A percentile compares a stretch with the other conserved stretches of the same genome.
These are phyloP conservation scores for Monosporascus sp. DNA, from an alignment of 2,329 filamentous ascomycete species.

Conservation along the genomic window DNA sequence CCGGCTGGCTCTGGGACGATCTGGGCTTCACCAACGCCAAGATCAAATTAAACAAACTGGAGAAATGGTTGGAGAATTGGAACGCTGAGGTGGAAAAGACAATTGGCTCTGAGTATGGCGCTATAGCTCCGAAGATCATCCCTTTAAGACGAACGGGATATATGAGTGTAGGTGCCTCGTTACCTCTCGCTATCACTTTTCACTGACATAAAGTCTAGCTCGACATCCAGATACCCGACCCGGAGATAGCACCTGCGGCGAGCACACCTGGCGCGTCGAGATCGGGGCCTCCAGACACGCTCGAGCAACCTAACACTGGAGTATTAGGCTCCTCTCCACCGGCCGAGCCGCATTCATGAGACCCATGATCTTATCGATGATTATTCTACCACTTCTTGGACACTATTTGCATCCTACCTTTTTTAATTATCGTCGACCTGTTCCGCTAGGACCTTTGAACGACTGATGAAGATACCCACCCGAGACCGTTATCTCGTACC, in stretches of 20 bases:
- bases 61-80: conserved; percentile 82
- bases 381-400: conserved; percentile 6
- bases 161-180: conserved; percentile 60
- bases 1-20: conserved; percentile 95
- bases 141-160: conserved; percentile 79
- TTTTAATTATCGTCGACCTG: conserved; percentile 11
- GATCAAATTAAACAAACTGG: conserved; percentile 60
- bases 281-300: conserved; percentile 16
- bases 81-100: conserved; percentile 65
- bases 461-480: conserved; percentile 24
- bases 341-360: neutral
- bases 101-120: conserved; percentile 43
- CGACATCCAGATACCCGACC: conserved; percentile 76
- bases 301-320: neutral
- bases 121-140: conserved; percentile 64
- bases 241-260: conserved; percentile 56
- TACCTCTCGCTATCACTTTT: neutral
- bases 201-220: conserved; percentile 44
- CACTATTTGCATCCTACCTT: conserved; percentile 8
- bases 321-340: neutral
- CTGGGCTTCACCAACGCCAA: conserved; percentile 74
- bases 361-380: conserved; percentile 1
- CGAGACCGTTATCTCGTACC: conserved; percentile 3
- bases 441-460: conserved; percentile 13
- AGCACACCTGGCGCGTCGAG: conserved; percentile 38